These are phyloP conservation scores for Pleurotus tuoliensis DNA, from an alignment of 768 basidiomycete species.

Conservation along the genomic window DNA sequence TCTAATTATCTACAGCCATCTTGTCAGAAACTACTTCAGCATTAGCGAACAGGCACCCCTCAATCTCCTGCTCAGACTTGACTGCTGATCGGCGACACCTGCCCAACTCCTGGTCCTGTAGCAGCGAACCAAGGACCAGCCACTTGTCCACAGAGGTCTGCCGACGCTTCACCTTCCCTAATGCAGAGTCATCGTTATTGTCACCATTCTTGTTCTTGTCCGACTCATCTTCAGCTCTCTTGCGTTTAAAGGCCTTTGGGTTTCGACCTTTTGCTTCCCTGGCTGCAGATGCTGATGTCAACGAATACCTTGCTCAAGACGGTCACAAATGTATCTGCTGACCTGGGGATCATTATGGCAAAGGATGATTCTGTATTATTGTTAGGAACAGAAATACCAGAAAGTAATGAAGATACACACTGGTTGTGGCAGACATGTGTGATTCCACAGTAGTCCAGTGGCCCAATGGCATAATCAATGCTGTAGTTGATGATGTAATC, in stretches of 20 bases:
- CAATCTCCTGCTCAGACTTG: background rate
- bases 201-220: background rate
- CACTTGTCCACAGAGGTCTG: background rate
- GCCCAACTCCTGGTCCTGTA: background rate
- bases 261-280: background rate
- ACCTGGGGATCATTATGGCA: background rate
- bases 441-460: conserved; percentile 9
- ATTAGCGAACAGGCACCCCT: background rate
- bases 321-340: background rate
- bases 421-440: background rate
- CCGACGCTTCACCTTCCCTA: background rate
- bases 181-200: background rate
- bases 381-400: background rate
- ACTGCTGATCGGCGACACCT: background rate
- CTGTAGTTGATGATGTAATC: background rate
- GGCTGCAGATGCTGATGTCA: background rate
- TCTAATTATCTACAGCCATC: no score
- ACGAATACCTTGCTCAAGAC: background rate
- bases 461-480: conserved; percentile 7
- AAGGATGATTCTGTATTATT: background rate
- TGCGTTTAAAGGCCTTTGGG: background rate
- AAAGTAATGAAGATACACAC: background rate
- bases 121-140: background rate
- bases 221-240: background rate
- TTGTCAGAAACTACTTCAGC: no score